Base-by-base conservation (phyloP, 2,329 filamentous ascomycete genomes). In the Beauveria pseudobassiana region DNA sequence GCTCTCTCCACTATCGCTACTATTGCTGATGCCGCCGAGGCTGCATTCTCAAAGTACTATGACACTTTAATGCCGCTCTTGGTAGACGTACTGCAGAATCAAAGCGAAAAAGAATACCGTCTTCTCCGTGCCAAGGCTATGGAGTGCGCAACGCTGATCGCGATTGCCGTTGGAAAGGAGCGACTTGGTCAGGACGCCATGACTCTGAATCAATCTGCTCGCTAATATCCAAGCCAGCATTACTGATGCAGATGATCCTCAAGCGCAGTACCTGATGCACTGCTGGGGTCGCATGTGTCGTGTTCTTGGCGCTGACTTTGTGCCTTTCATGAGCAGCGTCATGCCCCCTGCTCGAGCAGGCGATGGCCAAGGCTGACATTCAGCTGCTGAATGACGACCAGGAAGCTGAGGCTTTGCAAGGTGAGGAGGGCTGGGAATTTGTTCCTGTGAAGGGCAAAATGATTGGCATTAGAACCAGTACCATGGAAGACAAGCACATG, bases 201-300 rank as follows among this genome's bases (percentile, higher is more conserved):
- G 77, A 89, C 87, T 48, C 81, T 99, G n/a, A 46, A 93, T 98
- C 22, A 87, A 96, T 69, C 82, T 97, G 24, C 82, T 99, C 58
- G 93, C 90, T 58, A 86, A 85, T 64, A 96, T 98, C 62, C 95
- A 99, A 74, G 82, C 87, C 68, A 88, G 83, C 71, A 95, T 98
- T 64, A 88, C 87, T 5, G 95, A 99, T 69, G 78, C 92, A 1
- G 95, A 99, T 69, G 95, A 99, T 71, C 95, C 95, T 45, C 95
- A 99, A 75, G 90, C 92, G 18, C 93, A 96, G 70, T 99, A 99
- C 74, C 83, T 99, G 42, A 90, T 99, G 77, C 95, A 99, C 80
- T 99, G 95, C 78, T 99, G 95, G 95, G 95, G 95, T 58, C 87
- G 95, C 54, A 99, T 99, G 95, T 98, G 93, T 76, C 88, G 95